Percentiles rank a stretch among this genome's conserved stretches.
phyloP scores from a whole-genome alignment of 257 asterid species.

The Solanum commersonii region DNA sequence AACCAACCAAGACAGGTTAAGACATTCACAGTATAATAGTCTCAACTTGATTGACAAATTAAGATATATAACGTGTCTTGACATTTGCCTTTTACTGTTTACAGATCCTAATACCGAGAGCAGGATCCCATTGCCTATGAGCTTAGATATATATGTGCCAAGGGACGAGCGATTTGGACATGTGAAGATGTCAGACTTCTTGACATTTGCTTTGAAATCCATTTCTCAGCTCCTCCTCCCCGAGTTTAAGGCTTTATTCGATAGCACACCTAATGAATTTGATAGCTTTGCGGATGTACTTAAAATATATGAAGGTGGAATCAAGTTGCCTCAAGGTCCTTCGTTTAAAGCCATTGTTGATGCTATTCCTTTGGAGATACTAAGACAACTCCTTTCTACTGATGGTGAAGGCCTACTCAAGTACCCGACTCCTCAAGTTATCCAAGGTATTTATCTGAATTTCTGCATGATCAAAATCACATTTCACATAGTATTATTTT shows the following conservation, averaged over 20 bases:
- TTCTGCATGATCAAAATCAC: neutral
- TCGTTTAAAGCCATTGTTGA: neutral
- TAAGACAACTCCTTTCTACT: slow-evolving; percentile 3
- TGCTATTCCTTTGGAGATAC: neutral
- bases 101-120: slow-evolving; percentile 19
- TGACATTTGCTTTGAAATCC: slow-evolving; percentile 13
- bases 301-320: slow-evolving; percentile 14
- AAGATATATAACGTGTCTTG: neutral
- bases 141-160: slow-evolving; percentile 25
- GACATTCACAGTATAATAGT: neutral
- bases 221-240: slow-evolving; percentile 12
- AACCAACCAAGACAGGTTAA: slow-evolving; percentile 3
- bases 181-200: slow-evolving; percentile 19
- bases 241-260: slow-evolving; percentile 4
- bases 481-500: neutral
- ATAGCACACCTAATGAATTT: slow-evolving; percentile 12
- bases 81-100: neutral
- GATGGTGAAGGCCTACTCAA: slow-evolving; percentile 11
- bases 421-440: slow-evolving; percentile 16
- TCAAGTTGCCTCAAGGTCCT: slow-evolving; percentile 10
- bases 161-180: slow-evolving; percentile 31
- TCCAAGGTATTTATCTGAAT: neutral
- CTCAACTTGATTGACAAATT: neutral
- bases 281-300: slow-evolving; percentile 15
- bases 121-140: slow-evolving; percentile 8